Conservation (phyloP, 2,329 filamentous ascomycete species). For the Fusarium mexicanum region DNA sequence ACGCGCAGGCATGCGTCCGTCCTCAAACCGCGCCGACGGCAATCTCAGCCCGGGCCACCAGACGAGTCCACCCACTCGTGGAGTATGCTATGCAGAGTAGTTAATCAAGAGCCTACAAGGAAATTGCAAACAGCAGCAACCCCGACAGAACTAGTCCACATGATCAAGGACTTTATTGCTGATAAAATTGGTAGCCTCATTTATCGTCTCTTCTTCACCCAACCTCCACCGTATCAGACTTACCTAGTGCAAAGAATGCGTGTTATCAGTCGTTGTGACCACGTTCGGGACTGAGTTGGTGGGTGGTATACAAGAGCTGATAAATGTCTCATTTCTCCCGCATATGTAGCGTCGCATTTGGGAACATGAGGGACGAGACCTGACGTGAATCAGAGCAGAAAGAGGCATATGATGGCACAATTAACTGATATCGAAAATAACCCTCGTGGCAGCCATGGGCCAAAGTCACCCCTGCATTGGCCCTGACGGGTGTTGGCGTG, state of each 20-base stretch:
- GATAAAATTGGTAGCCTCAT: conserved; percentile 34
- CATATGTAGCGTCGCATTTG: conserved; percentile 32
- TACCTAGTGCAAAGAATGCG: conserved; percentile 25
- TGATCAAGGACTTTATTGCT: conserved; percentile 22
- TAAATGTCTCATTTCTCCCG: not conserved
- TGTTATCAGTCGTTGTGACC: not conserved
- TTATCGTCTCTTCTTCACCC: conserved; percentile 15
- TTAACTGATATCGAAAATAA: conserved; percentile 23
- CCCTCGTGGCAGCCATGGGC: conserved; percentile 43
- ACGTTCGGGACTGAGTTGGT: not conserved
- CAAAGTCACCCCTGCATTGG: conserved; percentile 40
- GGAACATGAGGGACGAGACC: conserved; percentile 22
- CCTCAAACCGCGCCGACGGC: conserved; percentile 43
- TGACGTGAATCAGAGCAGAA: conserved; percentile 38
- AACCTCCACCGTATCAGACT: conserved; percentile 38
- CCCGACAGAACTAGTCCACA: conserved; percentile 24
- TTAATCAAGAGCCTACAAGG: conserved; percentile 33
- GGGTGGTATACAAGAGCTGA: not conserved
- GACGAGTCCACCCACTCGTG: conserved; percentile 20
- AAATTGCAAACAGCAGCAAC: conserved; percentile 26
- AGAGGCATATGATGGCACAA: conserved; percentile 38
- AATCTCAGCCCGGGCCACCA: conserved; percentile 43
- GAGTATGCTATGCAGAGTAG: conserved; percentile 17
- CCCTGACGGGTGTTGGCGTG: conserved; percentile 16
- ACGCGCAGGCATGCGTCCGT: conserved; percentile 31